A percentile compares a stretch with the other conserved stretches of the same genome.
Conservation (phyloP, 495 filamentous ascomycete genomes). For the Penicillium ucsense region DNA sequence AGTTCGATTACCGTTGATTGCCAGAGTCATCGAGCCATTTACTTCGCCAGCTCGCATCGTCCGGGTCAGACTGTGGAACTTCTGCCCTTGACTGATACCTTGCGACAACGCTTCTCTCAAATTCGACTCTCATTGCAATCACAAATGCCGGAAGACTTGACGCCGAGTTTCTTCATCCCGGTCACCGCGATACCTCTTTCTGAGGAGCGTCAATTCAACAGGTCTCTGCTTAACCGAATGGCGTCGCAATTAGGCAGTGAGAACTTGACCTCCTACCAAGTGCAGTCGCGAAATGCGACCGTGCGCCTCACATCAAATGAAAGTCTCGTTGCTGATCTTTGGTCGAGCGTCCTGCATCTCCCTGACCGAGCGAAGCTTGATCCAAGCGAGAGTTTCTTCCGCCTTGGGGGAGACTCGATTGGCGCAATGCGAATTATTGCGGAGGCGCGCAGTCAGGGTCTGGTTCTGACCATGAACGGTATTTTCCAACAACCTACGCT, state of each 20-base stretch:
- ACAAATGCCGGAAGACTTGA: not conserved
- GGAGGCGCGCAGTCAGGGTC: conserved; percentile 7
- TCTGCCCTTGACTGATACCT: no score
- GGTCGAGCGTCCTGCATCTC: conserved; percentile 12
- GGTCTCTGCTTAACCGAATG: not conserved
- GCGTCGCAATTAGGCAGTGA: not conserved
- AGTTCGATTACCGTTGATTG: no score
- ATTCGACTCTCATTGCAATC: no score
- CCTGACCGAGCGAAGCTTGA: not conserved
- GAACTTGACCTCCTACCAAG: no score
- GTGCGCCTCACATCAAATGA: conserved; percentile 20
- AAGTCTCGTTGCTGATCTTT: conserved; percentile 8
- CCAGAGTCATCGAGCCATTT: no score
- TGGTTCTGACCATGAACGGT: conserved; percentile 13
- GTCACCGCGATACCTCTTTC: not conserved
- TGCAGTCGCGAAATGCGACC: no score
- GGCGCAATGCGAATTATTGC: conserved; percentile 24
- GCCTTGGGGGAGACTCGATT: conserved; percentile 44
- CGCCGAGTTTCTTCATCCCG: not conserved
- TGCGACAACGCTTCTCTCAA: no score
- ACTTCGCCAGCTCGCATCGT: no score
- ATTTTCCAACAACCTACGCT: conserved; percentile 10
- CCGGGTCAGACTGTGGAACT: no score
- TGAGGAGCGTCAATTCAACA: not conserved
- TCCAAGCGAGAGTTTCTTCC: conserved; percentile 41